A percentile compares a stretch with the other conserved stretches of the same genome.
phyloP scores from a whole-genome alignment of 306 rosid genomes.

The Fragaria vesca region DNA sequence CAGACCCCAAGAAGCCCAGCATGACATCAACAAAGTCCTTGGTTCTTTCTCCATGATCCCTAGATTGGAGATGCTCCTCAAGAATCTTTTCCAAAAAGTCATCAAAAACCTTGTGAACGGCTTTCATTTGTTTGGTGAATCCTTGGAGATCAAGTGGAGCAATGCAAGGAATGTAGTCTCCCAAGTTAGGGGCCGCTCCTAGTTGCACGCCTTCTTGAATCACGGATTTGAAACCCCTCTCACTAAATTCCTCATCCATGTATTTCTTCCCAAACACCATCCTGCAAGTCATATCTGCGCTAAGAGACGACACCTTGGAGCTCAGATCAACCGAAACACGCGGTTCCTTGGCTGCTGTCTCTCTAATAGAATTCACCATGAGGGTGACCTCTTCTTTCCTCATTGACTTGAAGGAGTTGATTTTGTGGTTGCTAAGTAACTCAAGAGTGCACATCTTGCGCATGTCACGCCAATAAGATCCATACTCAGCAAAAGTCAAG shows the following conservation, averaged over 20 bases:
- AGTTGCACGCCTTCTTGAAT: constrained; percentile 15
- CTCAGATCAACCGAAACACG: constrained; percentile 22
- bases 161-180: constrained; percentile 28
- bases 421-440: constrained; percentile 26
- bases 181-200: constrained; percentile 15
- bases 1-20: constrained; percentile 9
- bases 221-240: constrained; percentile 22
- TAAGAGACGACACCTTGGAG: constrained; percentile 17
- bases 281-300: constrained; percentile 18
- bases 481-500: constrained; percentile 20
- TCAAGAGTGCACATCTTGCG: constrained; percentile 36
- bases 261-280: constrained; percentile 40
- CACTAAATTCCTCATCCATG: constrained; percentile 20
- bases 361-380: neutral
- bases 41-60: constrained; percentile 1
- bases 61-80: constrained; percentile 25
- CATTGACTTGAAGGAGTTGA: constrained; percentile 27
- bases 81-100: constrained; percentile 24
- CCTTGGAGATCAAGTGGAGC: constrained; percentile 33
- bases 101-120: constrained; percentile 11
- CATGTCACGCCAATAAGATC: constrained; percentile 35
- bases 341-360: neutral
- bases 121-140: constrained; percentile 23
- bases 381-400: constrained; percentile 24
- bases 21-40: constrained; percentile 31